phyloP scores from a whole-genome alignment of 192 early-diverging fungal species.

The Entomortierella parvispora region DNA sequence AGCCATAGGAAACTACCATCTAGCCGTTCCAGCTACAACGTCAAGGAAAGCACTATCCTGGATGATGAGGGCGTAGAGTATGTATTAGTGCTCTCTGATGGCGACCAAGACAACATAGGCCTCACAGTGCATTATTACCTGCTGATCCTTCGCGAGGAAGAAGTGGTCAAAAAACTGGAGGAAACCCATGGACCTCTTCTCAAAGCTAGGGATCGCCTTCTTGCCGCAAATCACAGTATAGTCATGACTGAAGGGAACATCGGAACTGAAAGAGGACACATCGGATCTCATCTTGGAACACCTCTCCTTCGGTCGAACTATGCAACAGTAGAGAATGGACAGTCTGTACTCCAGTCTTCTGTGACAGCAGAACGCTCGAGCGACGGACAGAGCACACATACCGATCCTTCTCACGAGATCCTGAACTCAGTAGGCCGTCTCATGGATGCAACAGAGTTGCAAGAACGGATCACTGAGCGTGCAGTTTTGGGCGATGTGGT shows the following conservation, averaged over 20 bases:
- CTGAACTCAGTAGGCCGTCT: constrained; percentile 16
- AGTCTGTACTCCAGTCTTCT: no score
- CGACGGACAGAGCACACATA: no score
- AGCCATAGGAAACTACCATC: constrained; percentile 24
- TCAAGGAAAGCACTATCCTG: constrained; percentile 25
- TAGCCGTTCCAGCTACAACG: constrained; percentile 29
- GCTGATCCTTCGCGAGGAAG: constrained; percentile 37
- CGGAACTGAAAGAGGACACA: background rate
- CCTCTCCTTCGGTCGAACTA: no score
- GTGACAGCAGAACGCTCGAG: no score
- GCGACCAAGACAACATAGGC: constrained; percentile 32
- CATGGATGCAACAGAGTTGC: constrained; percentile 42
- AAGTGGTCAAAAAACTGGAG: constrained; percentile 51
- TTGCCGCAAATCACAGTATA: constrained; percentile 25
- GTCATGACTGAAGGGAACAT: background rate
- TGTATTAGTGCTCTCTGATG: constrained; percentile 35
- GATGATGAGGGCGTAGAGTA: constrained; percentile 50
- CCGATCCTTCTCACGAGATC: background rate
- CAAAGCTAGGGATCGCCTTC: constrained; percentile 21
- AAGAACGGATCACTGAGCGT: constrained; percentile 41
- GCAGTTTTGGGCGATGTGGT: constrained; percentile 49
- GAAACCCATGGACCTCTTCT: constrained; percentile 44
- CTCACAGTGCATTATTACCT: constrained; percentile 48
- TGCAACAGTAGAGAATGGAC: no score
- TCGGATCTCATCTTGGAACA: background rate